Evolutionary conservation across 306 rosid species (phyloP), one percentile per base, ranked within the genome.

Genomic region (Vicia faba): DNA sequence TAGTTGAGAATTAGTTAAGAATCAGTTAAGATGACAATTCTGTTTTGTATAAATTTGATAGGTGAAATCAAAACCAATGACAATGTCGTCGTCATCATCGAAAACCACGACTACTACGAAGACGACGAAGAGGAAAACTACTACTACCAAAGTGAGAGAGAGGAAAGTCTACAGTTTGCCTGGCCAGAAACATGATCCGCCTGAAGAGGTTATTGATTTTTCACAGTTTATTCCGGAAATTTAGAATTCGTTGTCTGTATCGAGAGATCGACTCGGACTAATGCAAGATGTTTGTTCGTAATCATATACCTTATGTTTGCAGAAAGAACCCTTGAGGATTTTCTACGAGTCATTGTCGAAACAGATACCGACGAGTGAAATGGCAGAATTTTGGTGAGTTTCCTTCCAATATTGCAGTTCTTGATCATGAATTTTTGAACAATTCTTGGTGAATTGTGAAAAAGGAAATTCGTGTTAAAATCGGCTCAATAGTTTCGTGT

Each of bases 241-340:
- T 75, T 38, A 28, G 18, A 26, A 61, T 61, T 15, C 13, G 49
- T 35, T 74, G 66, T 14, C 13, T 36, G 2, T 71, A 41, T 80
- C n/a, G 11, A 25, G 64, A 35, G 12, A 74, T 69, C 13, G 49
- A 40, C 14, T 68, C 20, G 20, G 11, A 33, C 71, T 63, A 36
- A 77, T 55, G 7, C 35, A 2, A 11, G 3, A 55, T 55, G 5
- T 48, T 58, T 77, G 54, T 59, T 64, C 26, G 6, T 53, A 33
- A 33, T 33, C n/a, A n/a, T 1, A 2, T 7, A 23, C n/a, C 58
- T 80, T 28, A 38, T 79, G 11, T 78, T 81, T 67, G 69, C 97
- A 93, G 97, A 93, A 95, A 86, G 99, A 91, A 55, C 96, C 97
- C 28, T 75, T 90, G 78, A 76, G 97, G 90, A 78, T 89, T 68